Percentiles rank a stretch among this genome's conserved stretches.
Evolutionary conservation across 225 moss, liverwort and hornwort species (phyloP).

Genomic region (Thuidium tamariscinum): DNA sequence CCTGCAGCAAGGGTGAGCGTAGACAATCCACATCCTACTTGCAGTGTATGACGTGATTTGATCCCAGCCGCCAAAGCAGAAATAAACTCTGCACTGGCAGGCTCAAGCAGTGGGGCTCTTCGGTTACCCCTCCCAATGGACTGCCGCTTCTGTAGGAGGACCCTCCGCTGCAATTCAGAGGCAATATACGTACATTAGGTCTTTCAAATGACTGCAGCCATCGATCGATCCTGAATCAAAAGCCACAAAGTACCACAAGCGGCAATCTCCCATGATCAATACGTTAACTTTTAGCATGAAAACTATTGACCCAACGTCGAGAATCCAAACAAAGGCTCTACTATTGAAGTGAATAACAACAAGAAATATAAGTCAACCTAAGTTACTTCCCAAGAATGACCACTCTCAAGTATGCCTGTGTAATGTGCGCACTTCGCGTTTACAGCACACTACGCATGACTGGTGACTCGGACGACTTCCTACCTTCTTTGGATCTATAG

Average conservation of each 20-base stretch:
- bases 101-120: conserved; percentile 44
- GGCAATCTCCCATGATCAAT: not conserved
- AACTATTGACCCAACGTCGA: not conserved
- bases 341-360: not conserved
- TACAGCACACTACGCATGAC: not conserved
- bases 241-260: not conserved
- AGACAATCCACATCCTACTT: conserved; percentile 64
- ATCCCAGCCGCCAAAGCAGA: conserved; percentile 64
- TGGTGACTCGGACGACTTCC: not conserved
- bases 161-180: conserved; percentile 44
- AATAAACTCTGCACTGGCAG: conserved; percentile 60
- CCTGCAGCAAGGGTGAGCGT: conserved; percentile 60
- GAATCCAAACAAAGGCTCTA: not conserved
- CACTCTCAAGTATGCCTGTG: not conserved
- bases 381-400: not conserved
- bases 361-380: not conserved
- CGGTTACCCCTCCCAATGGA: conserved; percentile 13
- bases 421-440: not conserved
- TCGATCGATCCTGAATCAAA: not conserved
- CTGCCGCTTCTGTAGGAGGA: conserved; percentile 43
- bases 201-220: not conserved
- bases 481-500: not conserved
- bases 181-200: conserved; percentile 1
- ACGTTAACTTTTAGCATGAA: not conserved
- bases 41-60: conserved; percentile 56